phyloP scores from a whole-genome alignment of 306 rosid genomes.

The Quercus dentata region DNA sequence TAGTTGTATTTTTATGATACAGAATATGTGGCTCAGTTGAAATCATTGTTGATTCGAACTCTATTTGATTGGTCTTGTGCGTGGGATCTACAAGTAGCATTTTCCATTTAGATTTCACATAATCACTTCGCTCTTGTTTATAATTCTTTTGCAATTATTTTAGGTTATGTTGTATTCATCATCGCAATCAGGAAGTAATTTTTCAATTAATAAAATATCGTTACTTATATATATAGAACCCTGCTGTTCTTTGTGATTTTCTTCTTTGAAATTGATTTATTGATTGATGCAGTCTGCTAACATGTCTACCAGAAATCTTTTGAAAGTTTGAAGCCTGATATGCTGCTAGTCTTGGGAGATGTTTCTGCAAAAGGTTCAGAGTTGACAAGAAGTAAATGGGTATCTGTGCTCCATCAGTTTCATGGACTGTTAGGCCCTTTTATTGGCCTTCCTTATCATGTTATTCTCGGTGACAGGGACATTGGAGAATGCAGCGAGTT shows the following conservation, averaged over 20 bases:
- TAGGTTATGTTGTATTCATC: no score
- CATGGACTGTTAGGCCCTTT: conserved; percentile 52
- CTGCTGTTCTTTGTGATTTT: background rate
- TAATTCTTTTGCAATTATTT: no score
- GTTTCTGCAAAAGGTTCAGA: conserved; percentile 62
- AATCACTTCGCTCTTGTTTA: no score
- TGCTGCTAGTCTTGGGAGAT: conserved; percentile 69
- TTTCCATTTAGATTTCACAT: no score
- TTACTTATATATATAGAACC: no score
- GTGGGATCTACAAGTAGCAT: no score
- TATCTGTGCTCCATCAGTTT: conserved; percentile 45
- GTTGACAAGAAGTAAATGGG: conserved; percentile 43
- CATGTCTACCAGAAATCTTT: conserved; percentile 56
- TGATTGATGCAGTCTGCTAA: conserved; percentile 2
- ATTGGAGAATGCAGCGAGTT: conserved; percentile 46
- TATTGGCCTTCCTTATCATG: conserved; percentile 54
- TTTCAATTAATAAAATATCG: no score
- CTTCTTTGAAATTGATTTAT: background rate
- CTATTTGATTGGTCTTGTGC: no score
- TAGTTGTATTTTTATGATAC: no score
- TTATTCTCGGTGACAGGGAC: conserved; percentile 65
- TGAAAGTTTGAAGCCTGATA: conserved; percentile 51
- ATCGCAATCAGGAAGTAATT: no score
- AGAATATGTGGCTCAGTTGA: no score
- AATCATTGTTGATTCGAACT: no score